Evolutionary conservation across 495 filamentous ascomycete genomes (phyloP).

Genomic region (Tuber brumale): DNA sequence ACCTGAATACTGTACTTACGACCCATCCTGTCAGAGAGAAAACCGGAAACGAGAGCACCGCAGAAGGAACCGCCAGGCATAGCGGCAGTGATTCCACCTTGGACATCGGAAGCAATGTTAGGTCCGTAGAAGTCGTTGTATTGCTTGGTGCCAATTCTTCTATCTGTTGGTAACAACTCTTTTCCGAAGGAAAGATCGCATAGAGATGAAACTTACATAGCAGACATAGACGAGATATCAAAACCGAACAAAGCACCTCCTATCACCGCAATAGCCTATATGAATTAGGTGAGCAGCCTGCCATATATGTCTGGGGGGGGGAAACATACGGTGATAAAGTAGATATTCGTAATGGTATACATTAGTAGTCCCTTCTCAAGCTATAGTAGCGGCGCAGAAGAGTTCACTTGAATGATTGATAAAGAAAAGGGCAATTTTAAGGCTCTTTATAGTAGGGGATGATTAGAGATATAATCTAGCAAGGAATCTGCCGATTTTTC

Average conservation of each 20-base stretch:
- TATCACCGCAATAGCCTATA: constrained; percentile 38
- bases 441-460: not conserved
- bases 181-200: not conserved
- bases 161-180: constrained; percentile 7
- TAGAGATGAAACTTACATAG: constrained; percentile 46
- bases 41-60: constrained; percentile 61
- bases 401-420: not conserved
- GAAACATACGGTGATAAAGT: constrained; percentile 38
- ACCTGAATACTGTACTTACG: constrained; percentile 52
- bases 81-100: constrained; percentile 52
- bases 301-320: not conserved
- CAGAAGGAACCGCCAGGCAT: constrained; percentile 74
- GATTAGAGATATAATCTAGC: not conserved
- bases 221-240: constrained; percentile 74
- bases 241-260: constrained; percentile 72
- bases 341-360: constrained; percentile 39
- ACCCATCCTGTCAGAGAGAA: constrained; percentile 60
- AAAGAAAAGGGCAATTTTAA: not conserved
- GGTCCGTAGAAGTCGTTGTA: constrained; percentile 60
- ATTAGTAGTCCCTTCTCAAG: constrained; percentile 9
- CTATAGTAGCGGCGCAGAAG: not conserved
- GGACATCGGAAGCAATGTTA: constrained; percentile 31
- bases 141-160: constrained; percentile 51
- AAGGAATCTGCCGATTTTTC: not conserved
- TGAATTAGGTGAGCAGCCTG: not conserved